Percentiles rank a stretch among this genome's conserved stretches.
phyloP scores from a whole-genome alignment of 148 eudicot genomes.

The Camellia lanceoleosa region DNA sequence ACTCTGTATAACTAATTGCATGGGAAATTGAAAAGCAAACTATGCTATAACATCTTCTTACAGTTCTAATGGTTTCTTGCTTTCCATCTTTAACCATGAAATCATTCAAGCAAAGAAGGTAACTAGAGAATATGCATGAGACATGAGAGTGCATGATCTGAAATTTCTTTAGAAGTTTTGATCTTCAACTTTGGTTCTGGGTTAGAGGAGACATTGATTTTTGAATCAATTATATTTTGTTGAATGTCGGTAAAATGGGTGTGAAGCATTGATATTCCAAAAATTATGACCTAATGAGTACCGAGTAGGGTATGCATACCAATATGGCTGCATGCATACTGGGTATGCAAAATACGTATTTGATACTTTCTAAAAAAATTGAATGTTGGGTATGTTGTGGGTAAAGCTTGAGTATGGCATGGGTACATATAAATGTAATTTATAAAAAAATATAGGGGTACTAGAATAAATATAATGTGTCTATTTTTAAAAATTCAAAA shows the following conservation, averaged over 20 bases:
- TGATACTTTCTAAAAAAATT: too few relatives aligned
- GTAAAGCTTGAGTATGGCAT: too few relatives aligned
- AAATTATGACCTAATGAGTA: too few relatives aligned
- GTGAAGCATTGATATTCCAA: too few relatives aligned
- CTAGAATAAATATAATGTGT: too few relatives aligned
- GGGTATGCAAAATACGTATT: too few relatives aligned
- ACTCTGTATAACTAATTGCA: background rate
- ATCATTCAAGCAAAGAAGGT: background rate
- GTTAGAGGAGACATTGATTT: background rate
- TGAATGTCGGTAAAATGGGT: background rate
- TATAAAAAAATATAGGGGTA: too few relatives aligned
- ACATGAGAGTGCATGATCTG: background rate
- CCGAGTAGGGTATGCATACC: too few relatives aligned
- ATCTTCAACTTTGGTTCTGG: background rate
- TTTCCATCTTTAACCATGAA: background rate
- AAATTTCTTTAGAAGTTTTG: background rate
- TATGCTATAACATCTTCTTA: background rate
- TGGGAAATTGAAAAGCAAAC: background rate
- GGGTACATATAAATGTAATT: too few relatives aligned
- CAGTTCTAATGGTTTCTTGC: background rate
- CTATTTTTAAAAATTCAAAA: too few relatives aligned
- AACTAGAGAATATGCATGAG: background rate
- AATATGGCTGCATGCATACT: too few relatives aligned
- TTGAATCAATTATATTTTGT: background rate
- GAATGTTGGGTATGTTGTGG: too few relatives aligned